Base-by-base conservation (phyloP, 148 eudicot species). In the Camellia japonica region DNA sequence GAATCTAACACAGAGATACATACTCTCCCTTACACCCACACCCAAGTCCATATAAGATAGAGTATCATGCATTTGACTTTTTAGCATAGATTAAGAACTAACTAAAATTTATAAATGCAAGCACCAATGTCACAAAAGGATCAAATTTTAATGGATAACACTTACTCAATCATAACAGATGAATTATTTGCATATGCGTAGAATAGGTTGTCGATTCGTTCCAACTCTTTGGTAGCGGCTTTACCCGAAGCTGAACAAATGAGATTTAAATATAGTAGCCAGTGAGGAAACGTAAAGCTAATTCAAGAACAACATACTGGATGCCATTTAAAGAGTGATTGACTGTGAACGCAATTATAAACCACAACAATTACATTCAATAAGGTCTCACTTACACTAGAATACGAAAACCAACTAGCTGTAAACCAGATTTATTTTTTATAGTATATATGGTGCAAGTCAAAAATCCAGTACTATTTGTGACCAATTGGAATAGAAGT, bases 101-200 rank as follows among this genome's bases (percentile, higher is more conserved):
- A 20, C 13, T 19, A n/a, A 14, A 47, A 75, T 8, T 18, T 46
- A 9, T 12, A 9, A 10, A 23, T 64, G 19, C 10, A 63, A 23
- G 58, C 60, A 76, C n/a, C 58, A 46, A 15, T 6, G 5, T 6
- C 46, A 46, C 46, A n/a, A 61, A 76, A 13, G 3, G 8, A 64
- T 58, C 59, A 42, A 60, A 59, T 59, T 54, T 61, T 67, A 72
- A 44, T 41, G 6, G 18, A 79, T 73, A 7, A 69, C 11, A 89
- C 97, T 92, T 92, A 96, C 99, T 96, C 98, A 61, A 96, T 96
- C 87, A 88, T 70, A 73, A 85, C 85, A 51, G 94, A 84, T 51
- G 88, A 80, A 66, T 69, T 83, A 86, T 87, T 89, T 59, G 97
- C 92, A 91, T 96, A 96, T 58, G 86, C 60, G 84, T 87, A 74